phyloP scores from a whole-genome alignment of 2,329 filamentous ascomycete genomes.

The Cyphellophora attinorum region DNA sequence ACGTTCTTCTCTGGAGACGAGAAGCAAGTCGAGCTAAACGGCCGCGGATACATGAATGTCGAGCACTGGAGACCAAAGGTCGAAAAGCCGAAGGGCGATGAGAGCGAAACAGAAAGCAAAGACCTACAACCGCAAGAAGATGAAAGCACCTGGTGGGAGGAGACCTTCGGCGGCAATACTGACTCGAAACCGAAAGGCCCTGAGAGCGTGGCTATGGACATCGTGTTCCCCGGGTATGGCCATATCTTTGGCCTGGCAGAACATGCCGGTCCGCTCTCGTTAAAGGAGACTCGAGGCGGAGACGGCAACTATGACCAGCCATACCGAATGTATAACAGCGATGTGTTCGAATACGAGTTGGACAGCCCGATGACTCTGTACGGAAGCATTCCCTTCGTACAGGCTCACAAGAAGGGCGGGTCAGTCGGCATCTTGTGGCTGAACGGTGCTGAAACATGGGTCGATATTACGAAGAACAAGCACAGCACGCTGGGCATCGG shows the following conservation, averaged over 20 bases:
- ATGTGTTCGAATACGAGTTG: slow-evolving; percentile 95
- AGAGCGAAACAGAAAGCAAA: slow-evolving; percentile 30
- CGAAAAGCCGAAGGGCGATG: slow-evolving; percentile 43
- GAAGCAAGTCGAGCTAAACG: slow-evolving; percentile 80
- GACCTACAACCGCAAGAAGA: slow-evolving; percentile 47
- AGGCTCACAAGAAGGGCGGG: slow-evolving; percentile 86
- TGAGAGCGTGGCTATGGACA: slow-evolving; percentile 83
- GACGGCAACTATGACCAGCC: slow-evolving; percentile 78
- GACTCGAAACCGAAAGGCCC: slow-evolving; percentile 92
- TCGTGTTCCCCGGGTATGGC: slow-evolving; percentile 82
- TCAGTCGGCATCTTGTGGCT: slow-evolving; percentile 97
- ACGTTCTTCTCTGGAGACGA: slow-evolving; percentile 78
- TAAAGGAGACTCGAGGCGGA: slow-evolving; percentile 81
- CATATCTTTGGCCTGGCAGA: slow-evolving; percentile 93
- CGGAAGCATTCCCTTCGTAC: slow-evolving; percentile 95
- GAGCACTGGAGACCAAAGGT: slow-evolving; percentile 92
- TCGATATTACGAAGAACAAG: slow-evolving; percentile 81
- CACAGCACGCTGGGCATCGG: slow-evolving; percentile 57
- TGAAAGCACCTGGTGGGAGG: slow-evolving; percentile 96
- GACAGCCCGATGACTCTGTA: slow-evolving; percentile 98
- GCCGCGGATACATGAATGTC: slow-evolving; percentile 79
- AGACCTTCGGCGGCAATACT: slow-evolving; percentile 88
- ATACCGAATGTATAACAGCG: slow-evolving; percentile 89
- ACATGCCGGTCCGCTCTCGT: slow-evolving; percentile 76
- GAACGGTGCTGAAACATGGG: slow-evolving; percentile 93